Conservation (phyloP, 495 filamentous ascomycete genomes). For the Tuber umbilicatum region DNA sequence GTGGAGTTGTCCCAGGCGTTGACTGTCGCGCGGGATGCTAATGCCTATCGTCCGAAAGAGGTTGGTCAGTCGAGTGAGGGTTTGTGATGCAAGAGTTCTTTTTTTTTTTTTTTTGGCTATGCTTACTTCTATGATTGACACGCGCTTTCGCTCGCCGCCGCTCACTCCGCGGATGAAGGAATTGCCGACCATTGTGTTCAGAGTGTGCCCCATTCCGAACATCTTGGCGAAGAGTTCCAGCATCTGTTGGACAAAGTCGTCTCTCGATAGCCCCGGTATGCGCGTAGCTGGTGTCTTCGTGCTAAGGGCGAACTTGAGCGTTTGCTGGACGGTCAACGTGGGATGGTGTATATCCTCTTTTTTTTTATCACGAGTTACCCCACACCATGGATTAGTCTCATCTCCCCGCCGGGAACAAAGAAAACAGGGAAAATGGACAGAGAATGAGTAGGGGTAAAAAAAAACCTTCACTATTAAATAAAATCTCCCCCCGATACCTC, state of each 20-base stretch:
- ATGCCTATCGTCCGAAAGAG: conserved; percentile 35
- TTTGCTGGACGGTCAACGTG: conserved; percentile 61
- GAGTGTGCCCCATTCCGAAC: conserved; percentile 74
- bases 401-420: not conserved
- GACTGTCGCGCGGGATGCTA: conserved; percentile 48
- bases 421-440: not conserved
- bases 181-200: conserved; percentile 77
- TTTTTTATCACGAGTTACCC: not conserved
- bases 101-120: too few species aligned
- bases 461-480: conserved; percentile 55
- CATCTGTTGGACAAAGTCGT: conserved; percentile 48
- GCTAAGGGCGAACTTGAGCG: conserved; percentile 54
- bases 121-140: conserved; percentile 51
- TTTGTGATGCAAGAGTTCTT: conserved; percentile 13
- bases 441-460: not conserved
- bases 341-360: conserved; percentile 59
- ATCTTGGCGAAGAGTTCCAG: conserved; percentile 49
- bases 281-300: conserved; percentile 49
- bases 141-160: conserved; percentile 55
- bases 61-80: not conserved
- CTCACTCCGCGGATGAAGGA: conserved; percentile 69
- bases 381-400: conserved; percentile 7
- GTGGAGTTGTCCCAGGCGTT: conserved; percentile 55
- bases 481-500: conserved; percentile 58
- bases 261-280: conserved; percentile 45